Evolutionary conservation across 257 asterid species (phyloP), one percentile per base, ranked within the genome.

Genomic region (Capsicum pubescens): DNA sequence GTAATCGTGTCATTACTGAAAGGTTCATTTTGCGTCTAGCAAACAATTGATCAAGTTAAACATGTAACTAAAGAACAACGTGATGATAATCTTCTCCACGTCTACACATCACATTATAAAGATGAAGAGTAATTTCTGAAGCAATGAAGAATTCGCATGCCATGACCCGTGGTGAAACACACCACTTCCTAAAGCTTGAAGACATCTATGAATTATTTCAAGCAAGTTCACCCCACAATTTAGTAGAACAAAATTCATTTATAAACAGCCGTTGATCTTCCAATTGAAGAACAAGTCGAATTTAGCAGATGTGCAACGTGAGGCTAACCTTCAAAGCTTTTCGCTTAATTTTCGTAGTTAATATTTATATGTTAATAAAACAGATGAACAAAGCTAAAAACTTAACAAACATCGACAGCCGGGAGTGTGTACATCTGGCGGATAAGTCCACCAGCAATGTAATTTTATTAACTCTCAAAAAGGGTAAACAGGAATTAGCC

Each of bases 351-450:
- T 48, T 19, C 60, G 1, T 7, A 52, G 2, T 16, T 16, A 39
- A 42, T 42, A 69, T 17, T 4, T 5, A 48, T 19, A 72, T 19
- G 5, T 12, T 21, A 13, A 50, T 74, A 7, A 50, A 74, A 16
- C 46, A 19, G 21, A 74, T 12, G 39, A 74, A 21, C 81, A 7
- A 74, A 7, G 60, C 46, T 21, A 74, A 74, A 12, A 74, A 21
- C 6, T 50, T 74, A 21, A 74, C 46, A 74, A 48, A 48, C 10
- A 74, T 74, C 80, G 50, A 74, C 36, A 6, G 50, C 80, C 70
- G 15, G 11, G 48, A 5, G 44, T 3, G 44, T 39, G 44, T 39
- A 39, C 5, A 39, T 39, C 3, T 39, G 44, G 44, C 3, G 44
- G 44, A 39, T 39, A 36, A 15, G 42, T 6, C 19, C 72, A 13